These are phyloP conservation scores for Aureobasidium sp. DNA, from an alignment of 2,329 filamentous ascomycete genomes.

Conservation along the genomic window DNA sequence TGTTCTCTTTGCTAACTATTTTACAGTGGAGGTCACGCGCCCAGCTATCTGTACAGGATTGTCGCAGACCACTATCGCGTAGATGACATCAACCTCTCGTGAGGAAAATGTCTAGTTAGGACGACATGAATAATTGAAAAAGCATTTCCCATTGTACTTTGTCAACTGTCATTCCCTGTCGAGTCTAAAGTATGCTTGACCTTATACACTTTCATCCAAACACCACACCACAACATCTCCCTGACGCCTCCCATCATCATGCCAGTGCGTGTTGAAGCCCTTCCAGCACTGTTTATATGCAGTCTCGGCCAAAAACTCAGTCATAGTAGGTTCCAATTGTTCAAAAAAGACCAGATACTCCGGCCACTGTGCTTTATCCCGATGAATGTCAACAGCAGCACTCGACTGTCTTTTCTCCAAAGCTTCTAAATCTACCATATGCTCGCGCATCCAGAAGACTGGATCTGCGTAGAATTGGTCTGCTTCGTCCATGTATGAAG, in stretches of 20 bases:
- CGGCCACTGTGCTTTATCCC: slow-evolving; percentile 33
- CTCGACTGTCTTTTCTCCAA: background rate
- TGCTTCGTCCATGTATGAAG: slow-evolving; percentile 75
- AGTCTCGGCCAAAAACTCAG: slow-evolving; percentile 35
- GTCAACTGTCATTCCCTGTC: background rate
- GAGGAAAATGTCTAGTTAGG: background rate
- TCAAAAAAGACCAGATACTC: slow-evolving; percentile 49
- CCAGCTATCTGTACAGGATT: slow-evolving; percentile 65
- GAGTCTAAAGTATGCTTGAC: background rate
- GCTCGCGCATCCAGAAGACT: slow-evolving; percentile 32
- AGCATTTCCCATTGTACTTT: background rate
- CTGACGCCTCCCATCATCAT: slow-evolving; percentile 54
- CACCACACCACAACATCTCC: slow-evolving; percentile 59
- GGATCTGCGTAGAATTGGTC: slow-evolving; percentile 77
- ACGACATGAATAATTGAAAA: background rate
- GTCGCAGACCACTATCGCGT: slow-evolving; percentile 69
- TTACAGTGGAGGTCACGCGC: slow-evolving; percentile 57
- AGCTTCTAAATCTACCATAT: slow-evolving; percentile 31
- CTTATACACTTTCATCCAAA: background rate
- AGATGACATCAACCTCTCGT: slow-evolving; percentile 56
- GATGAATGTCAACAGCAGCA: slow-evolving; percentile 14
- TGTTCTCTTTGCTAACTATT: background rate
- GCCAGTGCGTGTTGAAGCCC: slow-evolving; percentile 55
- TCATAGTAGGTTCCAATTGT: slow-evolving; percentile 47
- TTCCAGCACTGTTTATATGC: slow-evolving; percentile 53